Evolutionary conservation across 1,139 yeast species (phyloP).

Genomic region (Geotrichum phurueaensis): DNA sequence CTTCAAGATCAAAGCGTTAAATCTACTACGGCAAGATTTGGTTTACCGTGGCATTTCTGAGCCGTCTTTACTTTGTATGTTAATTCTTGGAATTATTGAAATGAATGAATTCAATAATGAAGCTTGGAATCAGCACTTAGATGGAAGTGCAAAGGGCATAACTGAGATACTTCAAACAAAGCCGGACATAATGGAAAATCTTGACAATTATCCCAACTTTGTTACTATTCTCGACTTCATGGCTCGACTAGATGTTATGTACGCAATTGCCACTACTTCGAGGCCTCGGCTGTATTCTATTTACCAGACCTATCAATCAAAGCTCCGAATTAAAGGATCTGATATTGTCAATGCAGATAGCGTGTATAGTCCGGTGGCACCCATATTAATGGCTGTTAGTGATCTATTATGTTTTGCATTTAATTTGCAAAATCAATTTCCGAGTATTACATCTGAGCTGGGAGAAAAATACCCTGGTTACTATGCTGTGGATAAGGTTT

Average conservation of each 20-base stretch:
- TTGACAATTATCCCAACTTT: constrained; percentile 1
- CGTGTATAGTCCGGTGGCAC: background rate
- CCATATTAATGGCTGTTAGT: background rate
- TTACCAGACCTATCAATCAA: constrained; percentile 1
- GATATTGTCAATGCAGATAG: background rate
- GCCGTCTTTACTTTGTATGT: constrained; percentile 12
- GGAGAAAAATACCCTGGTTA: background rate
- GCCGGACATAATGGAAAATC: constrained; percentile 3
- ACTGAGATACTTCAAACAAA: constrained; percentile 4
- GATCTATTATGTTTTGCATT: constrained; percentile 4
- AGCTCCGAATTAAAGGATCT: background rate
- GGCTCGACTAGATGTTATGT: constrained; percentile 10
- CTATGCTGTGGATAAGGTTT: constrained; percentile 1
- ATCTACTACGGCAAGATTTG: constrained; percentile 10
- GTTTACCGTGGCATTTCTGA: constrained; percentile 10
- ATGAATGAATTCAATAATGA: constrained; percentile 9
- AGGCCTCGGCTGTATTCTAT: constrained; percentile 6
- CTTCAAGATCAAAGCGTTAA: constrained; percentile 11
- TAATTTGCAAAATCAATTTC: background rate
- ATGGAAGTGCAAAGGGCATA: constrained; percentile 13
- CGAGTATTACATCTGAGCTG: background rate
- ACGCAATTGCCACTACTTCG: background rate
- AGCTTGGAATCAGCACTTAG: constrained; percentile 13
- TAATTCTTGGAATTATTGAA: constrained; percentile 13
- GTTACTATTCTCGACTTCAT: constrained; percentile 6